These are phyloP conservation scores for Mucor irregularis DNA, from an alignment of 371 early-diverging fungal genomes.

Conservation along the genomic window DNA sequence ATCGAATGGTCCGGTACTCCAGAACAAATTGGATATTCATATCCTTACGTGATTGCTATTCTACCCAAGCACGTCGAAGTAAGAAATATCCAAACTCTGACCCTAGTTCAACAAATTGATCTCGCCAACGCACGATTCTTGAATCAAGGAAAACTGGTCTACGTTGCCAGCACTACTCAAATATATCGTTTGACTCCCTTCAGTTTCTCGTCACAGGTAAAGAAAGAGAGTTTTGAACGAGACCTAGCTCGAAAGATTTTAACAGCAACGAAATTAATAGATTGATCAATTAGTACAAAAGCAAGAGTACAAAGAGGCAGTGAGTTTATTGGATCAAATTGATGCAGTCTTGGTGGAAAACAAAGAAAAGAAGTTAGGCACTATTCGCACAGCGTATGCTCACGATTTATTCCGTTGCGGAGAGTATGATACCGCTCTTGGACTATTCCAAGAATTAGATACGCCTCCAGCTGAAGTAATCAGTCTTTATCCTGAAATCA, in stretches of 20 bases:
- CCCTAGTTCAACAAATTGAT: conserved; percentile 78
- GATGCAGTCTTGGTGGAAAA: conserved; percentile 84
- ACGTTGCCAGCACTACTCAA: conserved; percentile 74
- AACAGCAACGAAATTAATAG: too few relatives aligned
- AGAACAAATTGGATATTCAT: conserved; percentile 71
- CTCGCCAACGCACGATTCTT: conserved; percentile 62
- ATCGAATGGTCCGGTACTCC: conserved; percentile 79
- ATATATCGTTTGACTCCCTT: conserved; percentile 87
- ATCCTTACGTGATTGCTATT: conserved; percentile 80
- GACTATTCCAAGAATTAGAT: conserved; percentile 76
- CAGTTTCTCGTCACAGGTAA: conserved; percentile 87
- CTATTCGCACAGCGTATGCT: conserved; percentile 82
- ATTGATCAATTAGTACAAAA: conserved; percentile 77
- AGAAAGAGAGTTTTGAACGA: background rate
- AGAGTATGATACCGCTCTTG: conserved; percentile 80
- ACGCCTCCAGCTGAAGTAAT: conserved; percentile 85
- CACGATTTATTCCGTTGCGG: conserved; percentile 78
- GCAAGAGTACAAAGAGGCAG: conserved; percentile 82
- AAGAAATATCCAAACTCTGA: conserved; percentile 80
- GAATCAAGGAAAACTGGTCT: conserved; percentile 73
- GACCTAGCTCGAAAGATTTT: too few relatives aligned
- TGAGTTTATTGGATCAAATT: conserved; percentile 83
- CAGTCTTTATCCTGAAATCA: conserved; percentile 77
- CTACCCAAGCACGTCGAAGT: conserved; percentile 78
- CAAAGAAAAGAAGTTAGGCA: conserved; percentile 60